phyloP scores from a whole-genome alignment of 805 yeast species.

The Metschnikowia vanudenii region DNA sequence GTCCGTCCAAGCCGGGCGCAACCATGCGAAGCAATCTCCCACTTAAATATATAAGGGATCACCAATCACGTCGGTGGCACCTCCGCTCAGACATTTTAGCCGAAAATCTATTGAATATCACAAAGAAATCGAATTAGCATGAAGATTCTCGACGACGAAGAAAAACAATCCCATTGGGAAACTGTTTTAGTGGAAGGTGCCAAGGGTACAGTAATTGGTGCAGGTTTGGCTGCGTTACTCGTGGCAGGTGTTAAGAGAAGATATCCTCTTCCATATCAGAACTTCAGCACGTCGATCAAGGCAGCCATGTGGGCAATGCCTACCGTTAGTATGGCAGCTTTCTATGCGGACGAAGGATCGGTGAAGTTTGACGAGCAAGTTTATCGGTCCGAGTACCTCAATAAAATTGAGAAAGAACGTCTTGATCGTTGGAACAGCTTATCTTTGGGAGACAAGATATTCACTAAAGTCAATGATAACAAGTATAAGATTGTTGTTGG shows the following conservation, averaged over 20 bases:
- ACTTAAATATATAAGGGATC: background rate
- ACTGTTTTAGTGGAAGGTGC: slow-evolving; percentile 60
- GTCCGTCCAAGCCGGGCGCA: background rate
- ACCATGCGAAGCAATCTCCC: background rate
- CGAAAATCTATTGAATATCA: background rate
- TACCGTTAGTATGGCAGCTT: slow-evolving; percentile 58
- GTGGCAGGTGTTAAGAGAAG: slow-evolving; percentile 39
- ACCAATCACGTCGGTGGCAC: too few relatives aligned
- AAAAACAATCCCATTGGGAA: slow-evolving; percentile 61
- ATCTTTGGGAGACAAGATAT: slow-evolving; percentile 47
- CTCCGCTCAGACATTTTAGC: too few relatives aligned
- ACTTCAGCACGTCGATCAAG: slow-evolving; percentile 35
- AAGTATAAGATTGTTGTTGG: slow-evolving; percentile 68
- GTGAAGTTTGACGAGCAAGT: slow-evolving; percentile 58
- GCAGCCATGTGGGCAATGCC: slow-evolving; percentile 71
- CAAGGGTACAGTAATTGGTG: slow-evolving; percentile 59
- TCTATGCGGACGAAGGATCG: slow-evolving; percentile 72
- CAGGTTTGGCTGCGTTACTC: slow-evolving; percentile 52
- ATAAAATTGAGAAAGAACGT: slow-evolving; percentile 44
- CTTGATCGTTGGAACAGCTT: slow-evolving; percentile 51
- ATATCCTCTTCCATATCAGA: slow-evolving; percentile 49
- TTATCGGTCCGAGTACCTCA: slow-evolving; percentile 51
- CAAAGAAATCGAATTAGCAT: slow-evolving; percentile 31
- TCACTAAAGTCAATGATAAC: slow-evolving; percentile 50
- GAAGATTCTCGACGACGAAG: slow-evolving; percentile 69